phyloP scores from a whole-genome alignment of 305 asterid genomes.

The Solanum chacoense region DNA sequence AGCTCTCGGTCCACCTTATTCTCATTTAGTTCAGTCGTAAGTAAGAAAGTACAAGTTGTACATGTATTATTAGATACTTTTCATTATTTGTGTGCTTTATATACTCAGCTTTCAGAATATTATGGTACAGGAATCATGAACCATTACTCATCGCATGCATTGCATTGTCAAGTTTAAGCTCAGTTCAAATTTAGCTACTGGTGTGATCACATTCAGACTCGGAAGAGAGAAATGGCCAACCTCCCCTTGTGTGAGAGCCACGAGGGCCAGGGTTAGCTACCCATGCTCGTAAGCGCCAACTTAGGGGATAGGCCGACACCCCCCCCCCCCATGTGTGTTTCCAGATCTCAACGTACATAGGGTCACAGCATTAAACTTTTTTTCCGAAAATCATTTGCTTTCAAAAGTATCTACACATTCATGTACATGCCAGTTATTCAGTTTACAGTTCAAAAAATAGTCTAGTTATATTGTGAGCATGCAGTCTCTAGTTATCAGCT shows the following conservation, averaged over 20 bases:
- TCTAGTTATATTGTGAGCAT: background rate
- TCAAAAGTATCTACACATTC: background rate
- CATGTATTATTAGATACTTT: background rate
- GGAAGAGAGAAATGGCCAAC: background rate
- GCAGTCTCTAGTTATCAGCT: background rate
- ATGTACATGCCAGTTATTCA: background rate
- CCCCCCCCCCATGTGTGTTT: background rate
- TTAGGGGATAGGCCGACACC: background rate
- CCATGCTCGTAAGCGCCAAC: background rate
- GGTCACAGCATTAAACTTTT: background rate
- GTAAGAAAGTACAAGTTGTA: background rate
- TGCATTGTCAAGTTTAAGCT: background rate
- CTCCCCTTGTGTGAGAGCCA: background rate
- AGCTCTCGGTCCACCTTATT: background rate
- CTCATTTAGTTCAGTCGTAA: background rate
- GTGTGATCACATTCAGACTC: background rate
- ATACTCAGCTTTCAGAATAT: background rate
- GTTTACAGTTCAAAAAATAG: background rate
- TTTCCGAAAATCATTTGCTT: background rate
- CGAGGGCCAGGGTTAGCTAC: background rate
- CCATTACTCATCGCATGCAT: background rate
- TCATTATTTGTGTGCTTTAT: background rate
- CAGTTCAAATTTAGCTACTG: background rate
- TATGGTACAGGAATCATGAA: background rate
- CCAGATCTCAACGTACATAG: background rate